Percentiles rank a stretch among this genome's conserved stretches.
These are phyloP conservation scores for Globisporangium abappressorium DNA, from an alignment of 352 stramenopile genomes.

Conservation along the genomic window DNA sequence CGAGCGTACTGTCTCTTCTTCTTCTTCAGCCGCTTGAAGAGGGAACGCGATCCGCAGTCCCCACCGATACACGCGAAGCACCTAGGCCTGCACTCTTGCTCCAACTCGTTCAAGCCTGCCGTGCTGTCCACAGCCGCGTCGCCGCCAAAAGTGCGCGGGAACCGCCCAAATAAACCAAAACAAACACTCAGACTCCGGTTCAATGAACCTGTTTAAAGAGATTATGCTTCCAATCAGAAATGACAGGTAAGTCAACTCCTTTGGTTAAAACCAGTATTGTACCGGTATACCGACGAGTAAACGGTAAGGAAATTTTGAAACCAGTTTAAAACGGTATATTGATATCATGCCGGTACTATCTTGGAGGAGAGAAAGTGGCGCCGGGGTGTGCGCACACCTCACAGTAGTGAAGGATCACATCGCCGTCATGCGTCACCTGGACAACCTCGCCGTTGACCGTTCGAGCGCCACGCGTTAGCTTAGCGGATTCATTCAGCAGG, in stretches of 20 bases:
- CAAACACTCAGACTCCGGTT: not conserved
- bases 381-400: too few species aligned
- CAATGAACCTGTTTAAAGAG: not conserved
- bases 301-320: not conserved
- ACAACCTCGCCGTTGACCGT: too few species aligned
- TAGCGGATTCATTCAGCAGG: too few species aligned
- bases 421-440: too few species aligned
- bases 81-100: not conserved
- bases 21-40: not conserved
- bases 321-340: not conserved
- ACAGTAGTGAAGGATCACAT: too few species aligned
- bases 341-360: not conserved
- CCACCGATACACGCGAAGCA: not conserved
- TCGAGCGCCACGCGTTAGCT: too few species aligned
- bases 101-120: not conserved
- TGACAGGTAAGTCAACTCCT: not conserved
- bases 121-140: not conserved
- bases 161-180: not conserved
- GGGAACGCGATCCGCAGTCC: not conserved
- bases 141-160: not conserved
- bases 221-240: not conserved
- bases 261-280: not conserved
- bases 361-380: too few species aligned
- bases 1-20: not conserved
- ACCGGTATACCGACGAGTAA: not conserved